Percentiles rank a stretch among this genome's conserved stretches.
Evolutionary conservation across 2,329 filamentous ascomycete genomes (phyloP).

Genomic region (Cordyceps tenuipes): DNA sequence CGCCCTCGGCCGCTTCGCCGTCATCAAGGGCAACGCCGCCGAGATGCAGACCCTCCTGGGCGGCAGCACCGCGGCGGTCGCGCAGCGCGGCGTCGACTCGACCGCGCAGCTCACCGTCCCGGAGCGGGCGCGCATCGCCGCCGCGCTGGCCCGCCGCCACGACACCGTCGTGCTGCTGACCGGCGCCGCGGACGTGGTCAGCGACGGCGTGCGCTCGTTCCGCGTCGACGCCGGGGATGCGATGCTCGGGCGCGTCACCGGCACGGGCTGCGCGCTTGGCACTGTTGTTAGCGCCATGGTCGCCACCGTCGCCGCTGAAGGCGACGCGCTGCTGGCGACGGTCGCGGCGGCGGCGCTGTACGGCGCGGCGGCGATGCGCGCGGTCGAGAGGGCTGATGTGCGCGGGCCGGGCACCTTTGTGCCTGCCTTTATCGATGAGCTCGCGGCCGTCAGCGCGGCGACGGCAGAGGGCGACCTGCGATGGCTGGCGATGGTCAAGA

Average conservation of each 20-base stretch:
- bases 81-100: constrained; percentile 79
- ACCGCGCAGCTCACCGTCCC: constrained; percentile 46
- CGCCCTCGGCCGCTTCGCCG: constrained; percentile 64
- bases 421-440: constrained; percentile 71
- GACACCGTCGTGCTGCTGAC: constrained; percentile 68
- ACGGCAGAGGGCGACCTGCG: constrained; percentile 37
- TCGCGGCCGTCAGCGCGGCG: constrained; percentile 42
- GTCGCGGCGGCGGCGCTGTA: constrained; percentile 69
- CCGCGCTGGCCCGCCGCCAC: constrained; percentile 57
- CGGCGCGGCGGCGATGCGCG: constrained; percentile 63
- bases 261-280: too few species aligned
- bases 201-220: too few species aligned
- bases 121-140: constrained; percentile 53
- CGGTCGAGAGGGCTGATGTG: constrained; percentile 57
- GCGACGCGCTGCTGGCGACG: constrained; percentile 63
- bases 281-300: constrained; percentile 71
- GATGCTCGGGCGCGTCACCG: too few species aligned
- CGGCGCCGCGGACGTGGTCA: too few species aligned
- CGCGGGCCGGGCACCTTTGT: constrained; percentile 80
- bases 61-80: constrained; percentile 40
- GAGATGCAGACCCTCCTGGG: constrained; percentile 73
- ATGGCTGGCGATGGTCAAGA: constrained; percentile 46
- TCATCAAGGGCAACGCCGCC: constrained; percentile 91
- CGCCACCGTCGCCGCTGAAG: constrained; percentile 37
- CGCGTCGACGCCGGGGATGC: too few species aligned